Base-by-base conservation (phyloP, 176 grass and related monocot species). In the Oryza punctata region DNA sequence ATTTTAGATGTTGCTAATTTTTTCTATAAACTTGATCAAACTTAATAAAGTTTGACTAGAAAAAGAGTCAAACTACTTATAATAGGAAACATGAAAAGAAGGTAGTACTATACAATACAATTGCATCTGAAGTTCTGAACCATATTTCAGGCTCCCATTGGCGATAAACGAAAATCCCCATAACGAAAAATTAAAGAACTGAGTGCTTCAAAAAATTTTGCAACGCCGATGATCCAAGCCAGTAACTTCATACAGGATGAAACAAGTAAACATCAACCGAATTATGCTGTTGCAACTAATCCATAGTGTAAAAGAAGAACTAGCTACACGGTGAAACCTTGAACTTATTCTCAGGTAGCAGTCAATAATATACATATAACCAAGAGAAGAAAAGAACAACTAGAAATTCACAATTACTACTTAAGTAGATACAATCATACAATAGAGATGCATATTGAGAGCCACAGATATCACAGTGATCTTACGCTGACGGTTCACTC, bases 331-430 rank as follows among this genome's bases (percentile, higher is more conserved):
- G 11, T 23, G 3, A 77, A 83, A 60, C 29, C 21, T 61, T 24
- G 12, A 64, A 70, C 52, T 84, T 79, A 73, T 69, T 67, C 68
- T 12, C 32, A 63, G 7, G 15, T 27, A 43, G 25, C 77, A 43
- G 40, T 27, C 33, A 67, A 32, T 70, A 82, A 85, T 88, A 67
- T 84, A 88, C 60, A 67, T 61, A 68, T 70, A 73, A 40, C 43
- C 60, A 47, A 61, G 1, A 73, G 45, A 21, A 3, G 72, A 18
- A 81, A 81, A 26, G 1, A 40, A 57, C 19, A 33, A 10, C 35
- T 72, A 72, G 7, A 65, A 75, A 64, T 44, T 30, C 61, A 82
- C 66, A 88, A 59, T 50, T 68, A 89, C 25, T 76, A 89, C 32
- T 76, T 63, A 40, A 47, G 18, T 25, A 50, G 30, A 84, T 63